Percentiles rank a stretch among this genome's conserved stretches.
These are phyloP conservation scores for Nakaseomyces delphensis DNA, from an alignment of 1,139 yeast genomes.

Conservation along the genomic window DNA sequence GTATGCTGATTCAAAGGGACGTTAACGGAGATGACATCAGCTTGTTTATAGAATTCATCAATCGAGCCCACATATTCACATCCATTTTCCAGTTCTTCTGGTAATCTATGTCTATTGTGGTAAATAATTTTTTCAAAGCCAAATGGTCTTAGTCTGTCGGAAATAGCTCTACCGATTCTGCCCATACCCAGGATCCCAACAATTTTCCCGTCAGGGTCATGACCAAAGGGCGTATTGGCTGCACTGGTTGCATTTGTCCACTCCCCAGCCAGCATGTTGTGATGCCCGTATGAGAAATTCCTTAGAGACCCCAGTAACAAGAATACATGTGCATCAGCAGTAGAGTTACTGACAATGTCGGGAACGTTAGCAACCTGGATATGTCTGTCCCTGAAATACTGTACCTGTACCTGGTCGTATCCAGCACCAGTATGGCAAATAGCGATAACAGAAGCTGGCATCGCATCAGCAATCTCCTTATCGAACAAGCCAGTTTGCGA, in stretches of 20 bases:
- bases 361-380: constrained; percentile 72
- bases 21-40: constrained; percentile 55
- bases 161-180: constrained; percentile 64
- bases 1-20: constrained; percentile 56
- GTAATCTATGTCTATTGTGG: constrained; percentile 48
- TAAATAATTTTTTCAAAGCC: constrained; percentile 54
- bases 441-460: constrained; percentile 56
- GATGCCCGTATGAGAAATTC: constrained; percentile 46
- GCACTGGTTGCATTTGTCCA: constrained; percentile 42
- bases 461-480: constrained; percentile 49
- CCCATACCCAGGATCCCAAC: constrained; percentile 72
- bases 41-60: constrained; percentile 45
- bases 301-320: constrained; percentile 59
- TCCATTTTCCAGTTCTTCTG: constrained; percentile 46
- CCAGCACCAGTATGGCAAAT: constrained; percentile 89
- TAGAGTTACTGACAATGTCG: constrained; percentile 62
- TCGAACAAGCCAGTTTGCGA: constrained; percentile 64
- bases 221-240: constrained; percentile 43
- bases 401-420: constrained; percentile 70
- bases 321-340: constrained; percentile 73
- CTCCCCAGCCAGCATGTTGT: constrained; percentile 44
- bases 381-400: constrained; percentile 30
- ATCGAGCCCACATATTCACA: constrained; percentile 44
- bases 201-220: constrained; percentile 52
- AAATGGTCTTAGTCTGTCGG: constrained; percentile 54